These are phyloP conservation scores for Hamamelis virginiana DNA, from an alignment of 164 flowering plant genomes.

Conservation along the genomic window DNA sequence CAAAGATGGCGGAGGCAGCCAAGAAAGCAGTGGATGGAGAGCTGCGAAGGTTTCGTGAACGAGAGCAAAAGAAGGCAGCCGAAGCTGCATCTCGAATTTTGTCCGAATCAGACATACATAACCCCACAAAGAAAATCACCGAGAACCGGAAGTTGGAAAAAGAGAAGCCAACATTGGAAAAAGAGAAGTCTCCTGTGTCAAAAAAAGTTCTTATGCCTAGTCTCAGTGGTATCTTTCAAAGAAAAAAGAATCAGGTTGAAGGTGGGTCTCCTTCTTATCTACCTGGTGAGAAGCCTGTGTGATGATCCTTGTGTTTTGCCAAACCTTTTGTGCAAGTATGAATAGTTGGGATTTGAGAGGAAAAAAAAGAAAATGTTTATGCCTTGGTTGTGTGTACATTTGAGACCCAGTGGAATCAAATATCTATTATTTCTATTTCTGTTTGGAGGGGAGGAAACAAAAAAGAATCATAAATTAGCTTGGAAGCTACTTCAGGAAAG, in stretches of 20 bases:
- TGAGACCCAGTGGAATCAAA: constrained; percentile 8
- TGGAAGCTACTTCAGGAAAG: not conserved
- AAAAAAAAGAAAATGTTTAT: constrained; percentile 1
- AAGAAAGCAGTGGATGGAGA: constrained; percentile 64
- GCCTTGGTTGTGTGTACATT: constrained; percentile 15
- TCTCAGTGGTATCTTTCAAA: constrained; percentile 65
- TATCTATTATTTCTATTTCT: constrained; percentile 2
- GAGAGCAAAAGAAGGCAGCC: constrained; percentile 80
- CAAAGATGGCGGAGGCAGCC: constrained; percentile 90
- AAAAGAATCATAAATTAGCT: not conserved
- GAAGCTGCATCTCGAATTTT: constrained; percentile 67
- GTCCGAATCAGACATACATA: constrained; percentile 48
- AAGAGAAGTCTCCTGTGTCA: constrained; percentile 35
- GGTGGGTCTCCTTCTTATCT: constrained; percentile 72
- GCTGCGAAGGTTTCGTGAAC: constrained; percentile 77
- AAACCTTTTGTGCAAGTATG: constrained; percentile 7
- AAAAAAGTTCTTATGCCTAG: constrained; percentile 62
- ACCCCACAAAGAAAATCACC: constrained; percentile 22
- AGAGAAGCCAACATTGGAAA: constrained; percentile 48
- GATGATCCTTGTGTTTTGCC: constrained; percentile 12
- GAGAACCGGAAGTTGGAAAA: constrained; percentile 50
- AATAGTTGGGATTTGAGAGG: constrained; percentile 4
- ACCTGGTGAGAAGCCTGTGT: constrained; percentile 63
- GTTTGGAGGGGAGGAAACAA: constrained; percentile 6
- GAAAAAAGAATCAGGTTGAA: constrained; percentile 59